Percentiles rank a stretch among this genome's conserved stretches.
Evolutionary conservation across 805 yeast species (phyloP).

Genomic region (Groenewaldozyma salmanticensis): DNA sequence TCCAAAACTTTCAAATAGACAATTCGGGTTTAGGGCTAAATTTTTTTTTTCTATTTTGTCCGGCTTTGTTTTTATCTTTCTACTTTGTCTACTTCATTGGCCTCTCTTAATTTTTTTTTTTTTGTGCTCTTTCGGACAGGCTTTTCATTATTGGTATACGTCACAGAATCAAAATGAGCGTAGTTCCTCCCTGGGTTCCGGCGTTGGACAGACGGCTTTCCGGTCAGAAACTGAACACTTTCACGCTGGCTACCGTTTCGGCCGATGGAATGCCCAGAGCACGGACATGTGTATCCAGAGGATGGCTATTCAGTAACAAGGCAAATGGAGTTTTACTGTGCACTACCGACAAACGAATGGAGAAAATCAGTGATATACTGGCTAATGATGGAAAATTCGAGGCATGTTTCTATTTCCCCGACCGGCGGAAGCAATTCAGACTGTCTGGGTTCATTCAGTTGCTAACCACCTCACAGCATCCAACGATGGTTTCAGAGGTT

Average conservation of each 20-base stretch:
- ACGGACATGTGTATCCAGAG: slow-evolving; percentile 63
- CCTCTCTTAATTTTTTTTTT: no score
- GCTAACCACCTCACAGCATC: slow-evolving; percentile 25
- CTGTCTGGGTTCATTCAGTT: slow-evolving; percentile 55
- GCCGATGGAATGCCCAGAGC: slow-evolving; percentile 45
- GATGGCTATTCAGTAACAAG: slow-evolving; percentile 62
- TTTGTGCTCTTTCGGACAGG: background rate
- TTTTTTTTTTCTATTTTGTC: no score
- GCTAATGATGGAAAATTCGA: slow-evolving; percentile 47
- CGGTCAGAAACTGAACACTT: slow-evolving; percentile 47
- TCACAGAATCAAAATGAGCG: background rate
- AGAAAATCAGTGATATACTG: slow-evolving; percentile 43
- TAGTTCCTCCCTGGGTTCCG: slow-evolving; percentile 61
- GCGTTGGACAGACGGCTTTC: slow-evolving; percentile 45
- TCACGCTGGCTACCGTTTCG: slow-evolving; percentile 57
- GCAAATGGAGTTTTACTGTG: slow-evolving; percentile 58
- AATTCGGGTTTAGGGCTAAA: no score
- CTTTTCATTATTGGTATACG: background rate
- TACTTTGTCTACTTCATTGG: no score
- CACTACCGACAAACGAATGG: slow-evolving; percentile 63
- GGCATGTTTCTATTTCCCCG: slow-evolving; percentile 65
- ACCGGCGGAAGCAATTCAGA: slow-evolving; percentile 57
- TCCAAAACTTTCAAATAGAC: no score
- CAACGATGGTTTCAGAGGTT: slow-evolving; percentile 9
- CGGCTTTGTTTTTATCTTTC: no score